Base-by-base conservation (phyloP, 108 stramenopile genomes). In the Pseudonitzschia multistriata region DNA sequence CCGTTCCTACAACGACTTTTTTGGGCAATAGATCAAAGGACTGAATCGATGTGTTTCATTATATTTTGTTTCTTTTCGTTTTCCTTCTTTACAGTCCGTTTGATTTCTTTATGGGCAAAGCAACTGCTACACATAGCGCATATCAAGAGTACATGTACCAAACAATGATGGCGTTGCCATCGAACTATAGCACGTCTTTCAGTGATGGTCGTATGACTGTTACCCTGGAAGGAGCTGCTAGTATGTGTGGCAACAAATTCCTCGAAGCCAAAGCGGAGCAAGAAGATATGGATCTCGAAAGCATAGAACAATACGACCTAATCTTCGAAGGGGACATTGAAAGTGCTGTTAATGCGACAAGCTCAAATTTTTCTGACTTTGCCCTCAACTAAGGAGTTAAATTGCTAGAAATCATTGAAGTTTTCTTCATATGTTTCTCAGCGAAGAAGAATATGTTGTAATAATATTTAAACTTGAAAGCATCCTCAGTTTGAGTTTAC, bases 221-320 rank as follows among this genome's bases (percentile, higher is more conserved):
- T 13, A 3, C 2, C 2, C 13, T 45, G 2, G 42, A 45, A 45
- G 42, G 42, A 45, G 17, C 52, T 29, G 74, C 42, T 36, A 57
- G 49, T 21, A 28, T 75, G 34, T 75, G 74, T 47, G 74, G 74
- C 31, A 49, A 31, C 24, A 15, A 6, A 6, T 75, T 75, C 62
- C 68, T 69, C 22, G 49, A 45, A 5, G 68, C 68, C 37, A 75
- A 75, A 34, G 56, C 35, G 3, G 74, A 62, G 31, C 52, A 75
- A 63, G 61, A 75, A 68, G 37, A 10, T 10, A 10, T 7, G 37
- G 37, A 39, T 7, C 7, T 7, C 7, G 37, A 5, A 5, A 39
- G 10, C 2, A 10, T 17, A 45, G 42, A 45, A 13, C 42, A 45
- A 45, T 17, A 45, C 17, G 42, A 45, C 11, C 42, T 45, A 17